These are phyloP conservation scores for Botrytis cinerea DNA, from an alignment of 2,329 filamentous ascomycete genomes.

Conservation along the genomic window DNA sequence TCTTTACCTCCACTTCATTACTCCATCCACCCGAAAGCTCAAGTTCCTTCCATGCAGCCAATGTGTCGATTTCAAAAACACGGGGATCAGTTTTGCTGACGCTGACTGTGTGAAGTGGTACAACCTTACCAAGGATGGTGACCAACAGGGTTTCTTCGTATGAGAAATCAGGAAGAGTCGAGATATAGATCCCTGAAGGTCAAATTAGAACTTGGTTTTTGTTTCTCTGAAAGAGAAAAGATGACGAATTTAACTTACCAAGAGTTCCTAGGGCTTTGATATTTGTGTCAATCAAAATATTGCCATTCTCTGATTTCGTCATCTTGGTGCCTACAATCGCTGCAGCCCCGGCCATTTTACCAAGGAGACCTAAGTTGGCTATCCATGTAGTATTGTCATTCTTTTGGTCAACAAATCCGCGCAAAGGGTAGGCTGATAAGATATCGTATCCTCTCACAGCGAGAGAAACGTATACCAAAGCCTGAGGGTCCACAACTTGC, in stretches of 20 bases:
- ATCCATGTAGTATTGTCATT: constrained; percentile 51
- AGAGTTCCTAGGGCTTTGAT: constrained; percentile 79
- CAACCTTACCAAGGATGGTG: constrained; percentile 68
- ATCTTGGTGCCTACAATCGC: constrained; percentile 68
- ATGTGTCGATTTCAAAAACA: constrained; percentile 76
- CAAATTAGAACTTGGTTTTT: constrained; percentile 23
- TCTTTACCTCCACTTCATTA: constrained; percentile 71
- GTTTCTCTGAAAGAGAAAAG: neutral
- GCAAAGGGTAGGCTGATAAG: constrained; percentile 70
- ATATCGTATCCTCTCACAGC: constrained; percentile 75
- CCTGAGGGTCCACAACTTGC: constrained; percentile 46
- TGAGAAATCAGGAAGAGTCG: constrained; percentile 60
- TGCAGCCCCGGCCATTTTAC: constrained; percentile 87
- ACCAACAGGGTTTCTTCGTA: constrained; percentile 70
- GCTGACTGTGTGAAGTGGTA: constrained; percentile 67
- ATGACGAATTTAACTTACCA: constrained; percentile 50
- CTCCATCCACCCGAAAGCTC: constrained; percentile 71
- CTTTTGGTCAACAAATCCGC: constrained; percentile 51
- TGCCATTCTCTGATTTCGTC: constrained; percentile 58
- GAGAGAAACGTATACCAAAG: constrained; percentile 64
- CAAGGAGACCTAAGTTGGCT: constrained; percentile 74
- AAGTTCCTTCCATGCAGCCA: constrained; percentile 75
- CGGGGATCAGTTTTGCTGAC: constrained; percentile 53
- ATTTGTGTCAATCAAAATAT: constrained; percentile 64
- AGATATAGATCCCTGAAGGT: constrained; percentile 70